These are phyloP conservation scores for Microbotryomycetes sp. DNA, from an alignment of 1,284 basidiomycete genomes.

Conservation along the genomic window DNA sequence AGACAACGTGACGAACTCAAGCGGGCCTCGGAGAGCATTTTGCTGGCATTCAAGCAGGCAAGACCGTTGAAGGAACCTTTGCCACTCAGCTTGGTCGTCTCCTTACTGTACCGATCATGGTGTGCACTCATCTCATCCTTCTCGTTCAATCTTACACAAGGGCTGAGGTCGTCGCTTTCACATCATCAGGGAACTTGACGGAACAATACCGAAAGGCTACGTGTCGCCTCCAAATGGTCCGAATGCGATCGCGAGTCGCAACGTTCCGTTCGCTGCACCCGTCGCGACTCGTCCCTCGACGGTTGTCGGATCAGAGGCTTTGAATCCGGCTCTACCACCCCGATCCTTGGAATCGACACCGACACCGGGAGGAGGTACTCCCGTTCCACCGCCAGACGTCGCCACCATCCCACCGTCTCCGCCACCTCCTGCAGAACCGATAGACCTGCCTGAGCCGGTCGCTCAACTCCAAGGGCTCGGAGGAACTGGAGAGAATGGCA, in stretches of 20 bases:
- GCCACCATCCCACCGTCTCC: not conserved
- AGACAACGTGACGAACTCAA: not conserved
- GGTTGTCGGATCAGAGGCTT: not conserved
- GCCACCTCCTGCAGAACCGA: not conserved
- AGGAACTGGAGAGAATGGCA: slow-evolving; percentile 5
- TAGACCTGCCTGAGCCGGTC: not conserved
- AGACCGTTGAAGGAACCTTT: slow-evolving; percentile 22
- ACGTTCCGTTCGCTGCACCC: no score
- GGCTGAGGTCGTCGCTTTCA: no score
- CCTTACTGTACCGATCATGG: not conserved
- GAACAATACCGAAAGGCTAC: slow-evolving; percentile 27
- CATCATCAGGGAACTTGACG: slow-evolving; percentile 27
- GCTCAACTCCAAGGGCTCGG: not conserved
- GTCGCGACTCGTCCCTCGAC: not conserved
- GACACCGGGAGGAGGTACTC: not conserved
- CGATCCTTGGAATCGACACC: not conserved
- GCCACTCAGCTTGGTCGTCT: slow-evolving; percentile 24
- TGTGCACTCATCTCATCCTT: not conserved
- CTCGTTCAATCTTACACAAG: not conserved
- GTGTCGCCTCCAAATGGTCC: not conserved
- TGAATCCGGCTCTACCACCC: not conserved
- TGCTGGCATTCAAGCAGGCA: slow-evolving; percentile 30
- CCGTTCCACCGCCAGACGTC: not conserved
- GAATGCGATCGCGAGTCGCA: not conserved
- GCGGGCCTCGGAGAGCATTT: slow-evolving; percentile 8